Base-by-base conservation (phyloP, 345 rosid genomes). In the Bretschneidera sinensis region DNA sequence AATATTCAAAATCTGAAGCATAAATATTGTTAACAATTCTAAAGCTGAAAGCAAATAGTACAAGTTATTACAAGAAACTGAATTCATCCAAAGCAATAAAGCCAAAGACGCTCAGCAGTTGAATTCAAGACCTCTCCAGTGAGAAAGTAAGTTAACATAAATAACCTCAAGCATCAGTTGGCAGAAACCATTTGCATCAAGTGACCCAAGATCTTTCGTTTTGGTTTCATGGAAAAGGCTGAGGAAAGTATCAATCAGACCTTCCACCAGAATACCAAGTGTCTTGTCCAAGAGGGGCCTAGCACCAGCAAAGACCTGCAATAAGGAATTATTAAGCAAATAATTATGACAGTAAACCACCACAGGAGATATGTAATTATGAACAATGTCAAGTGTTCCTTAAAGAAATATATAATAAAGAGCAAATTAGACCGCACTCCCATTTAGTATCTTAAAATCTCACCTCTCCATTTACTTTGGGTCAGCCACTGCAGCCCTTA, bases 141-240 rank as follows among this genome's bases (percentile, higher is more conserved):
- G 19, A 34, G 52, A 53, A 59, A 51, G 24, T 59, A 23, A 9
- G 65, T 59, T n/a, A 56, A 48, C 57, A 57, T 25, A n/a, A 19
- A 62, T 54, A 79, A 89, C 98, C 98, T 94, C 96, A 5, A 94
- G 84, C 96, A 90, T 94, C 59, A 94, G 86, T 80, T 94, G 99
- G 69, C 99, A 94, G 67, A 94, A 94, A 59, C 99, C 99, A 78
- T 94, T 90, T 48, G 91, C 74, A 73, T 90, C 99, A 51, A 94
- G 80, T 35, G 85, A 76, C 59, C 83, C 75, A 28, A 94, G 83
- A 55, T 82, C 89, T 25, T 73, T 68, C 48, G 77, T 68, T 82
- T 80, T 68, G 66, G 81, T 85, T 77, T 88, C 99, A 77, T 81
- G 64, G 64, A 90, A 72, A 74, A 94, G 77, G 76, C 95, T 88